A percentile compares a stretch with the other conserved stretches of the same genome.
These are phyloP conservation scores for Phytophthora podocarpi DNA, from an alignment of 352 stramenopile species.

Conservation along the genomic window DNA sequence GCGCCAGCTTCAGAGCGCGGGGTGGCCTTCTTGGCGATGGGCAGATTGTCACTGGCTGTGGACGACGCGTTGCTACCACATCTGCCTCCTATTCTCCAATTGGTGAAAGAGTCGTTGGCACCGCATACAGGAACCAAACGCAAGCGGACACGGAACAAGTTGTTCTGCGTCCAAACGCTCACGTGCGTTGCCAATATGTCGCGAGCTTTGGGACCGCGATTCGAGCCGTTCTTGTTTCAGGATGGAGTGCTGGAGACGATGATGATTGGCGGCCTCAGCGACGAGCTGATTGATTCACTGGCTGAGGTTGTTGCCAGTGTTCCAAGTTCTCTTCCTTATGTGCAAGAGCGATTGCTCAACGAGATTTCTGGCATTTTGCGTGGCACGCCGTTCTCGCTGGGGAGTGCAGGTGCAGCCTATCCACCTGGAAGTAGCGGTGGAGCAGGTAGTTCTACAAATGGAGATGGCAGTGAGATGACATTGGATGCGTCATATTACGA, in stretches of 20 bases:
- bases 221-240: slow-evolving; percentile 76
- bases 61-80: slow-evolving; percentile 87
- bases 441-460: slow-evolving; percentile 4
- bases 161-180: slow-evolving; percentile 85
- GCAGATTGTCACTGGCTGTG: slow-evolving; percentile 92
- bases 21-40: slow-evolving; percentile 93
- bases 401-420: slow-evolving; percentile 15
- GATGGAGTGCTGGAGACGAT: slow-evolving; percentile 81
- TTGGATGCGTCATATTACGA: slow-evolving; percentile 35
- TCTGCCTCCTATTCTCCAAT: slow-evolving; percentile 74
- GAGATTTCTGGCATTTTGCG: slow-evolving; percentile 96
- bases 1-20: slow-evolving; percentile 60
- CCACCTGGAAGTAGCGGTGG: slow-evolving; percentile 14
- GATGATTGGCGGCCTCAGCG: slow-evolving; percentile 91
- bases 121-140: slow-evolving; percentile 45
- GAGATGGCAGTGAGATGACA: slow-evolving; percentile 24
- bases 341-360: slow-evolving; percentile 96
- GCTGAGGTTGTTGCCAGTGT: slow-evolving; percentile 90
- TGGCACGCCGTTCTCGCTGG: slow-evolving; percentile 73
- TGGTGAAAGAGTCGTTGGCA: slow-evolving; percentile 77
- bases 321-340: slow-evolving; percentile 86
- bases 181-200: slow-evolving; percentile 81
- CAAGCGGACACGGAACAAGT: slow-evolving; percentile 70
- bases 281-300: slow-evolving; percentile 94
- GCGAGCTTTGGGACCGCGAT: slow-evolving; percentile 59